Percentiles rank a stretch among this genome's conserved stretches.
Conservation (phyloP, 345 rosid genomes). For the Moricandia arvensis region DNA sequence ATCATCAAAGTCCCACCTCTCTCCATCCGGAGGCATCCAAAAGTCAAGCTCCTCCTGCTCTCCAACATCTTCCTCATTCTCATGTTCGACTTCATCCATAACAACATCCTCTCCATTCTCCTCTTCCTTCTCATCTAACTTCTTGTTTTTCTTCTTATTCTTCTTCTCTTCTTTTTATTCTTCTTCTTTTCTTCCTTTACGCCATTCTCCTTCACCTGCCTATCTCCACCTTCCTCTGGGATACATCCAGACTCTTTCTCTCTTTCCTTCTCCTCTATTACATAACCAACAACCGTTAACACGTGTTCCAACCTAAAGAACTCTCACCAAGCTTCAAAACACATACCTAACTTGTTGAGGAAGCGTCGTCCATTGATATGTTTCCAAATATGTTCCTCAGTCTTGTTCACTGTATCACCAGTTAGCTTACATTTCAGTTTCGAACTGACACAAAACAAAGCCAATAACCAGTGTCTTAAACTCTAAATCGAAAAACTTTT, state of each 20-base stretch:
- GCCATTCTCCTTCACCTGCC: conserved; percentile 9
- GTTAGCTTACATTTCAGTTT: conserved; percentile 84
- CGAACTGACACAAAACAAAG: conserved; percentile 44
- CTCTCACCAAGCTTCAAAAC: background rate
- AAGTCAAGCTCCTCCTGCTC: conserved; percentile 71
- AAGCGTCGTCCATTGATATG: conserved; percentile 84
- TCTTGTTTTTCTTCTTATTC: conserved; percentile 36
- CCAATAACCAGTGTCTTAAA: background rate
- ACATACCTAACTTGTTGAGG: conserved; percentile 81
- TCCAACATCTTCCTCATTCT: conserved; percentile 27
- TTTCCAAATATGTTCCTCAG: conserved; percentile 96
- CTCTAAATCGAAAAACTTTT: background rate
- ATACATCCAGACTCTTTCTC: conserved; percentile 41
- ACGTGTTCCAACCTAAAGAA: background rate
- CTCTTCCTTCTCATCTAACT: conserved; percentile 22
- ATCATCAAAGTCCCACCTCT: conserved; percentile 50
- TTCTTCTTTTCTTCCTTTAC: conserved; percentile 40
- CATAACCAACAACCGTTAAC: conserved; percentile 1
- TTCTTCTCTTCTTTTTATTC: conserved; percentile 19
- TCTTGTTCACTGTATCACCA: conserved; percentile 83
- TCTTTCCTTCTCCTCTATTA: conserved; percentile 69
- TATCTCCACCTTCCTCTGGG: conserved; percentile 33
- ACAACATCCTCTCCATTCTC: conserved; percentile 13
- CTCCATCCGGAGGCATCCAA: conserved; percentile 90
- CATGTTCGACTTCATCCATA: conserved; percentile 20